Evolutionary conservation across 1,139 yeast genomes (phyloP), one percentile per base, ranked within the genome.

Genomic region (Zygoascus meyerae): DNA sequence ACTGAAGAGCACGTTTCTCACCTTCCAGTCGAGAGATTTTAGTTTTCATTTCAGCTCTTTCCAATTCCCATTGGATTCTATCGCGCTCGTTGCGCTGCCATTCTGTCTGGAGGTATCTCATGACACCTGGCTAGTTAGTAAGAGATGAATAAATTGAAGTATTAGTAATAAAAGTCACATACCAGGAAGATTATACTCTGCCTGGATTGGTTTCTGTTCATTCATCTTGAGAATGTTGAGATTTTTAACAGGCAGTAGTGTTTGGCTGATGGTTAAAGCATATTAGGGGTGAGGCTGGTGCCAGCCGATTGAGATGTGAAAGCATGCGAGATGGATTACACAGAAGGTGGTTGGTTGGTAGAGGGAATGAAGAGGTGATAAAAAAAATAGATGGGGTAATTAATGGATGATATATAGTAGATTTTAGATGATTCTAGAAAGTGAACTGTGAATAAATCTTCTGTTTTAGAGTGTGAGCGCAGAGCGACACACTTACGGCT

Each of bases 51-150:
- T 75, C 79, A 10, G 78, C 75, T 40, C 74, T 64, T 55, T 74
- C 79, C 45, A 76, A 62, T 49, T 73, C 79, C 81, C 81, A 78
- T 42, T 73, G 73, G 43, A 78, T 74, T 42, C 80, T 65, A 51
- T 75, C 78, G 45, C 78, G 71, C 57, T 78, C 82, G 57, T 73
- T 75, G 42, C 71, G 70, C 49, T 78, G 77, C 71, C 78, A 77
- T 56, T 78, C 82, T 34, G 73, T 67, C 57, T 78, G 82, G 53
- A 78, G 65, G 53, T 74, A 78, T 54, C 76, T 74, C 75, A 78
- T 77, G 12, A 78, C 79, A 40, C 81, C 81, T 36, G 70, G 66
- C 18, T 63, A 17, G 43, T 26, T 34, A 34, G 39, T 15, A 34
- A 16, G 2, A 12, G 34, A 6, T 2, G n/a, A 18, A 33, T 28